Percentiles rank a stretch among this genome's conserved stretches.
Conservation (phyloP, 129 eudicot genomes). For the Solidago caesia region DNA sequence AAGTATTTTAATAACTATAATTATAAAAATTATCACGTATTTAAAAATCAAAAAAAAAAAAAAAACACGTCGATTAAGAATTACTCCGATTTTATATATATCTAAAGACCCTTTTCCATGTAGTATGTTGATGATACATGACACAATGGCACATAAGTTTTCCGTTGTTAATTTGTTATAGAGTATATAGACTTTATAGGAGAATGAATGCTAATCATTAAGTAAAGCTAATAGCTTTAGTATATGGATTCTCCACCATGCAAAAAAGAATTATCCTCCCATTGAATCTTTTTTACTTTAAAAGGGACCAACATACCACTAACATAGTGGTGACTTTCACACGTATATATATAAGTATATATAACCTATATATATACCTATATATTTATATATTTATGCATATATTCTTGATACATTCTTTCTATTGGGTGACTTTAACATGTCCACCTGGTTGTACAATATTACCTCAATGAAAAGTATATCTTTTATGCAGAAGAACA, state of each 20-base stretch:
- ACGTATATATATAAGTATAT: background rate
- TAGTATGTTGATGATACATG: too few relatives aligned
- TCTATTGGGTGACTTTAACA: conserved; percentile 34
- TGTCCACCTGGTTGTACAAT: conserved; percentile 34
- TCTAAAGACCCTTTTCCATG: too few relatives aligned
- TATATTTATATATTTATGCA: conserved; percentile 14
- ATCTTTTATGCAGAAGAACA: conserved; percentile 18
- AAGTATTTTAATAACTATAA: too few relatives aligned
- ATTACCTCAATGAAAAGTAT: conserved; percentile 10
- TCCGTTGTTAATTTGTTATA: too few relatives aligned
- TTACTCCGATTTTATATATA: too few relatives aligned
- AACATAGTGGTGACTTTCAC: conserved; percentile 26
- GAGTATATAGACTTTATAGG: too few relatives aligned
- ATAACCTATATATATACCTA: conserved; percentile 3
- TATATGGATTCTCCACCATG: conserved; percentile 57
- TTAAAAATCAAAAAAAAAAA: too few relatives aligned
- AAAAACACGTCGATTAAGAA: too few relatives aligned
- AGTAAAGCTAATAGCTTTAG: conserved; percentile 35
- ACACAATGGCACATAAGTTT: too few relatives aligned
- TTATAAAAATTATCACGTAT: too few relatives aligned
- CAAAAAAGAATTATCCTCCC: conserved; percentile 26
- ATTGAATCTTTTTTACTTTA: conserved; percentile 41
- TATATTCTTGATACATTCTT: conserved; percentile 23
- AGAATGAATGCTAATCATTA: conserved; percentile 20
- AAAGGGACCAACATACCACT: conserved; percentile 44